These are phyloP conservation scores for Colletotrichum kahawae DNA, from an alignment of 2,329 filamentous ascomycete species.

Conservation along the genomic window DNA sequence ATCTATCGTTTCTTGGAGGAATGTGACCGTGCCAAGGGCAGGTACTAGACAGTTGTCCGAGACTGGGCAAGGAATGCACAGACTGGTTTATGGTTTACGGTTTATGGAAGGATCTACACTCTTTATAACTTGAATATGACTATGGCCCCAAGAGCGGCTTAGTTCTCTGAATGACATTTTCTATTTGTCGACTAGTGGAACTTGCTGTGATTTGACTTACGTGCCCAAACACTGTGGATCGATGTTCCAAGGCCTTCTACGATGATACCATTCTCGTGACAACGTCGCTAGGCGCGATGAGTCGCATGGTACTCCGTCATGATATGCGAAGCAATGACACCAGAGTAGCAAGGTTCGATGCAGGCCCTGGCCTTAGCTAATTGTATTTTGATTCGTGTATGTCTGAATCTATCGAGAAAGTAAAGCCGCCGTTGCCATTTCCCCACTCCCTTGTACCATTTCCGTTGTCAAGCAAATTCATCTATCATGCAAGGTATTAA, in stretches of 20 bases:
- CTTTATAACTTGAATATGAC: conserved; percentile 19
- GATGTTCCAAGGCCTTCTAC: neutral
- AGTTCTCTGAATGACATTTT: conserved; percentile 22
- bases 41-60: neutral
- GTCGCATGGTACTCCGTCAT: neutral
- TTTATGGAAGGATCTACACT: conserved; percentile 25
- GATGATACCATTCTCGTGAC: neutral
- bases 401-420: neutral
- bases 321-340: neutral
- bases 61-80: neutral
- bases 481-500: neutral
- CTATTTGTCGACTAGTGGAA: neutral
- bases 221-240: neutral
- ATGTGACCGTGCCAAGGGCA: conserved; percentile 52
- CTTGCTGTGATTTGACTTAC: neutral
- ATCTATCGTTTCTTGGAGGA: conserved; percentile 65
- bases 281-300: neutral
- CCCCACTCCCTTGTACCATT: neutral
- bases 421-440: neutral
- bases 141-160: neutral
- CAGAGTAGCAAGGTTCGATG: neutral
- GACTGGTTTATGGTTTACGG: neutral
- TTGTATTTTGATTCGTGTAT: neutral
- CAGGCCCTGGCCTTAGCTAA: neutral
- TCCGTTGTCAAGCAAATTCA: neutral